A percentile compares a stretch with the other conserved stretches of the same genome.
Conservation (phyloP, 2,329 filamentous ascomycete genomes). For the Mollisia scopiformis region DNA sequence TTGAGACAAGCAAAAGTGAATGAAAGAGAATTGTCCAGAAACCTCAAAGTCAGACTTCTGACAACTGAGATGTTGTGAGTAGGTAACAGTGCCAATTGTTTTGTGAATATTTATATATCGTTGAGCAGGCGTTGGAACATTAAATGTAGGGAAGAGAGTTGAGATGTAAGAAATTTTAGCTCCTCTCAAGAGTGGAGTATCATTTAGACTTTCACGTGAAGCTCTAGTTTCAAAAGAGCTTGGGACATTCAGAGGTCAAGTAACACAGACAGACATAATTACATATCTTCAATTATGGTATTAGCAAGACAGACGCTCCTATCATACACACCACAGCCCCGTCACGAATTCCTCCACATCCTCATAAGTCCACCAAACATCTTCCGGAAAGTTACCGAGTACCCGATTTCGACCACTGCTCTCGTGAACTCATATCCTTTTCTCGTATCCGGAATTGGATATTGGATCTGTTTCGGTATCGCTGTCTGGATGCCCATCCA, state of each 20-base stretch:
- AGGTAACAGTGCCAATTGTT: no score
- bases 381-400: conserved; percentile 46
- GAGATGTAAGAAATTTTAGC: not conserved
- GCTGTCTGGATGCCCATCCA: conserved; percentile 69
- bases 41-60: no score
- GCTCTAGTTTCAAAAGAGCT: not conserved
- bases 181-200: not conserved
- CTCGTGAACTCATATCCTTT: conserved; percentile 67
- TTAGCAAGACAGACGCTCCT: not conserved
- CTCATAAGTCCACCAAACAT: conserved; percentile 35
- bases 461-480: conserved; percentile 80
- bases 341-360: conserved; percentile 33
- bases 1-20: no score
- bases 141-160: not conserved
- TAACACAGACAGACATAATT: not conserved
- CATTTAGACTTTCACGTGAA: not conserved
- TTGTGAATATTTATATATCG: no score
- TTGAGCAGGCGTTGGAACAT: no score
- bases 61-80: no score
- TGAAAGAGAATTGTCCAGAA: no score
- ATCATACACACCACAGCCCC: not conserved
- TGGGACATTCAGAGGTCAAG: not conserved
- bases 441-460: conserved; percentile 71
- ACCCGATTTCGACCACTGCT: conserved; percentile 64
- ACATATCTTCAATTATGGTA: not conserved